phyloP scores from a whole-genome alignment of 2,329 filamentous ascomycete genomes.

The Aureobasidium sp. region DNA sequence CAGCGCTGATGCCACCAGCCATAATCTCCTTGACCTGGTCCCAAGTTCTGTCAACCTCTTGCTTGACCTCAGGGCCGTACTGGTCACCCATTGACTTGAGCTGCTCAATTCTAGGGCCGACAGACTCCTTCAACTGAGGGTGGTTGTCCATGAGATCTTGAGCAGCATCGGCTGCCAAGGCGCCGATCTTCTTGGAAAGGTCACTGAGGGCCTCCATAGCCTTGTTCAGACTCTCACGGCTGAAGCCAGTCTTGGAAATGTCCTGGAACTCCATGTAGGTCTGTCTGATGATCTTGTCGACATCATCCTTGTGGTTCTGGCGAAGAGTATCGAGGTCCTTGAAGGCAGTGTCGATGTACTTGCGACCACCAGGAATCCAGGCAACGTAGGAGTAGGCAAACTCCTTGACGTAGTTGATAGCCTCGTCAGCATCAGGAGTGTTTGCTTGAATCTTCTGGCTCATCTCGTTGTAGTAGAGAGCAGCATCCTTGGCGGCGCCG shows the following conservation, averaged over 20 bases:
- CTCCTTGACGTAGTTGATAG: constrained; percentile 57
- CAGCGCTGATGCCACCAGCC: constrained; percentile 52
- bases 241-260: constrained; percentile 54
- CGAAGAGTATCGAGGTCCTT: constrained; percentile 62
- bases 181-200: constrained; percentile 55
- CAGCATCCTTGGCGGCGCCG: constrained; percentile 47
- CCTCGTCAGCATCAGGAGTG: constrained; percentile 58
- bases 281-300: constrained; percentile 60
- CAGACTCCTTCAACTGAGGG: constrained; percentile 63
- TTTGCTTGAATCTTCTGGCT: constrained; percentile 47
- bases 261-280: constrained; percentile 61
- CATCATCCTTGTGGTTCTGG: constrained; percentile 60
- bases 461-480: constrained; percentile 53
- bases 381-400: constrained; percentile 61
- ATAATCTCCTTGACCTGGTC: constrained; percentile 57
- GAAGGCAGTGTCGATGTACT: constrained; percentile 63
- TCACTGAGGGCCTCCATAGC: constrained; percentile 46
- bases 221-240: constrained; percentile 54
- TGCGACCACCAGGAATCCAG: constrained; percentile 63
- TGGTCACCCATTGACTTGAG: constrained; percentile 62
- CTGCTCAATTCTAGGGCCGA: constrained; percentile 61
- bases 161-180: constrained; percentile 56
- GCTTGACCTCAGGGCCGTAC: constrained; percentile 69
- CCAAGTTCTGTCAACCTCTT: constrained; percentile 67
- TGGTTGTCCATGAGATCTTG: constrained; percentile 65